A percentile compares a stretch with the other conserved stretches of the same genome.
phyloP scores from a whole-genome alignment of 805 yeast species.

The Metschnikowia shivogae region DNA sequence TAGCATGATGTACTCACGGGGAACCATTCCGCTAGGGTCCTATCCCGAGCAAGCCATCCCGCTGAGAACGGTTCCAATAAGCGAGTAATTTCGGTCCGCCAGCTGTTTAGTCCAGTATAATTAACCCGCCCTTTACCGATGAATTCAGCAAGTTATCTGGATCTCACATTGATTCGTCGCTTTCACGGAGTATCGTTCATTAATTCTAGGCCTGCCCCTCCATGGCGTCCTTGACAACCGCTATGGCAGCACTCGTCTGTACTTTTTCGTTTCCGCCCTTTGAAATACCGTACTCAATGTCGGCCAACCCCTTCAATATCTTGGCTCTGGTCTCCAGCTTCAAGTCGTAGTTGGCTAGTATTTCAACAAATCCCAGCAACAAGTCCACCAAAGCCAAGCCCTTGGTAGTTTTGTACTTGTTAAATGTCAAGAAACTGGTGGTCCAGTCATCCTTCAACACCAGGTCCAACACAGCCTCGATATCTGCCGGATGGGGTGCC shows the following conservation, averaged over 20 bases:
- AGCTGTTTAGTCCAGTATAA: no score
- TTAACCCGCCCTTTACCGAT: no score
- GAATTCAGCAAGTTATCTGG: no score
- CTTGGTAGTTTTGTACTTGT: slow-evolving; percentile 59
- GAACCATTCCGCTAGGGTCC: no score
- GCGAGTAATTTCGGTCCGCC: no score
- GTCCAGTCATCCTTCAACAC: slow-evolving; percentile 87
- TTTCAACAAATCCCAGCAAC: slow-evolving; percentile 68
- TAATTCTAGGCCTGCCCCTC: slow-evolving; percentile 28
- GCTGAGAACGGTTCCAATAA: no score
- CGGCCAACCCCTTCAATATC: slow-evolving; percentile 69
- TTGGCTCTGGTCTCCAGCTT: slow-evolving; percentile 56
- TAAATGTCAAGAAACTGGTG: slow-evolving; percentile 63
- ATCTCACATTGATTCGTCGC: no score
- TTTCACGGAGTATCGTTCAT: neutral
- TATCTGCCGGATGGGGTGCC: slow-evolving; percentile 86
- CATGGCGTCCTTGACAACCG: slow-evolving; percentile 70
- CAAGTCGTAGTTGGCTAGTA: slow-evolving; percentile 66
- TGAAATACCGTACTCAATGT: slow-evolving; percentile 86
- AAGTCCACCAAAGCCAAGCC: slow-evolving; percentile 91
- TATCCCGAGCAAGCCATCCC: no score
- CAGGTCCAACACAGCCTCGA: slow-evolving; percentile 69
- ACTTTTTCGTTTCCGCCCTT: slow-evolving; percentile 90
- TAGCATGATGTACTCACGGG: no score
- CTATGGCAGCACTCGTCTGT: slow-evolving; percentile 86